Evolutionary conservation across 2,329 filamentous ascomycete species (phyloP), one percentile per base, ranked within the genome.

Genomic region (Microdochium trichocladiopsis): DNA sequence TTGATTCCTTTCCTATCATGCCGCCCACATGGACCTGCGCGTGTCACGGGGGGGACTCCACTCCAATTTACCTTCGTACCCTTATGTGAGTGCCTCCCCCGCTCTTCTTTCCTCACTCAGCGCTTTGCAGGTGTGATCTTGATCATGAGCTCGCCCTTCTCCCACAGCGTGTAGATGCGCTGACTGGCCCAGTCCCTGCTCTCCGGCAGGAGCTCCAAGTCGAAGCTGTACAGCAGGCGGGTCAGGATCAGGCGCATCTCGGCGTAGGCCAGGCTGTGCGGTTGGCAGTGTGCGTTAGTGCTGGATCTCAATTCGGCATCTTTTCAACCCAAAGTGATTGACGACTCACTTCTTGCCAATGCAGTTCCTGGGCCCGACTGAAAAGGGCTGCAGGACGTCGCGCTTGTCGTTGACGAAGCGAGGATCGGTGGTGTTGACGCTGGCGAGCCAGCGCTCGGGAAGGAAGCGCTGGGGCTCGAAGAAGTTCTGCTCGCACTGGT

Each of bases 171-270:
- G 49, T 62, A 73, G n/a, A 66, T 61, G 48, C 62, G 63, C 55
- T 76, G 73, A 4, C 62, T 58, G 16, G 21, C 8, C 73, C 74
- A 77, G 25, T 63, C 54, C 2, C 57, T 28, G 25, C 64, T 64
- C n/a, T 69, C 65, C 5, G 71, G 61, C 1, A 64, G 65, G 25
- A 77, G 60, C 36, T 61, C 58, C 53, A 78, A 52, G 52, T 80
- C 75, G 57, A 78, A 80, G 49, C 74, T 74, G 61, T 68, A 79
- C 1, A 80, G 55, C 5, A 80, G 56, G 2, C 69, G 69, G 0
- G 73, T 70, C 5, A 80, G 58, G 36, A 79, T 72, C 4, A 77
- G 60, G 3, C 76, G 67, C 68, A 79, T 74, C 58, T 80, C 76
- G 18, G 72, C 66, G 49, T 75, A 76, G 2, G 76, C 75, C 37